A percentile compares a stretch with the other conserved stretches of the same genome.
Conservation (phyloP, 495 filamentous ascomycete species). For the Tuber microsphaerosporum region DNA sequence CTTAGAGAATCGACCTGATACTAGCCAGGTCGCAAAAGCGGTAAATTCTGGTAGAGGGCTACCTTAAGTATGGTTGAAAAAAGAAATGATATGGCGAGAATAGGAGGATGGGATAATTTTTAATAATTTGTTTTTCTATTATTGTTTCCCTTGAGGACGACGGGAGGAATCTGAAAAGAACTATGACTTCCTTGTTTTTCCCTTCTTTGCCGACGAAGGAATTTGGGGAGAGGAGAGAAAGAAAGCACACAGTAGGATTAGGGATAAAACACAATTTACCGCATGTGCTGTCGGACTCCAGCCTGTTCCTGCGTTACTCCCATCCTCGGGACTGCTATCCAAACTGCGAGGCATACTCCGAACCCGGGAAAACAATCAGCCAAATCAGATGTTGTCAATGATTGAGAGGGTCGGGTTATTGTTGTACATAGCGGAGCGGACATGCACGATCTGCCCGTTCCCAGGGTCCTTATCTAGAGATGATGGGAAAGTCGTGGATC, state of each 20-base stretch:
- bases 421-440: neutral
- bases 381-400: slow-evolving; percentile 8
- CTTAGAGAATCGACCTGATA: slow-evolving; percentile 56
- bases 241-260: slow-evolving; percentile 8
- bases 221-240: slow-evolving; percentile 15
- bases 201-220: slow-evolving; percentile 18
- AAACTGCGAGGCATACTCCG: neutral
- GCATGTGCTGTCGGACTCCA: slow-evolving; percentile 18
- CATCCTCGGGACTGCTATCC: slow-evolving; percentile 5
- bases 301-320: slow-evolving; percentile 9
- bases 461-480: slow-evolving; percentile 7
- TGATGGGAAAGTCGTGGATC: neutral
- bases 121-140: slow-evolving; percentile 17
- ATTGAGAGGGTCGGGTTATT: slow-evolving; percentile 1
- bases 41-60: slow-evolving; percentile 53
- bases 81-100: neutral
- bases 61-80: slow-evolving; percentile 42
- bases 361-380: neutral
- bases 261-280: slow-evolving; percentile 19
- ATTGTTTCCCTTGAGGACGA: slow-evolving; percentile 9
- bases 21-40: slow-evolving; percentile 54
- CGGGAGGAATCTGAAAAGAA: neutral
- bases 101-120: neutral
- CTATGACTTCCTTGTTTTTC: neutral
- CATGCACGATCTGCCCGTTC: slow-evolving; percentile 1